Base-by-base conservation (phyloP, 2,329 filamentous ascomycete species). In the Monilinia aucupariae region DNA sequence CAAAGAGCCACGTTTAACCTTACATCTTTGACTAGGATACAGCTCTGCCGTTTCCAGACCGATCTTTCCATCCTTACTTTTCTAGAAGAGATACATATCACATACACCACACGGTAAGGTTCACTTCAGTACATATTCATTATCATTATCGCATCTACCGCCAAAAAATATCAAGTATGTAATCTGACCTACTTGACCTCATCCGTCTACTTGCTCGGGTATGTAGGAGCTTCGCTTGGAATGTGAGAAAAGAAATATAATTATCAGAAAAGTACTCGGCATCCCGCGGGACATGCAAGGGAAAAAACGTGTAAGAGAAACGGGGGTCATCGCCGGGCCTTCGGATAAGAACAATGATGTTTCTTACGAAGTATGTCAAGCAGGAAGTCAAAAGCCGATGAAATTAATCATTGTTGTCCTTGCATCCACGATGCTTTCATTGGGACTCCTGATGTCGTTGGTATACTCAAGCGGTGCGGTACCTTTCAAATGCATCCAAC, bases 121-220 rank as follows among this genome's bases (percentile, higher is more conserved):
- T 39, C 5, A 39, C 12, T 39, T 15, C 37, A 12, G 12, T n/a
- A 34, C 8, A 41, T 30, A 55, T 55, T 55, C 53, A 55, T 45
- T 32, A 32, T 45, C 37, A 43, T 56, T 56, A 45, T 56, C 53
- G 53, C 53, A 22, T 45, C 53, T 56, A 56, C 53, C 53, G 53
- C 53, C 39, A 27, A 22, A 17, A 45, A 15, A 12, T 15, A 39
- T 22, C 17, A 34, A 22, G 20, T n/a, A 20, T 27, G 32, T 39
- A 39, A 45, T 7, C 17, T 55, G n/a, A 32, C 25, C 17, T 55
- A 43, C 39, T 17, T 6, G 3, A 30, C 27, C 27, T 30, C 27
- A 30, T 30, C 27, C 27, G 6, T 30, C 27, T 30, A 30, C 27
- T 30, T 30, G 3, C 27, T 6, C 27, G 27, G 6, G 27, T 43